phyloP scores from a whole-genome alignment of 2,329 filamentous ascomycete genomes.

The Byssothecium circinans region DNA sequence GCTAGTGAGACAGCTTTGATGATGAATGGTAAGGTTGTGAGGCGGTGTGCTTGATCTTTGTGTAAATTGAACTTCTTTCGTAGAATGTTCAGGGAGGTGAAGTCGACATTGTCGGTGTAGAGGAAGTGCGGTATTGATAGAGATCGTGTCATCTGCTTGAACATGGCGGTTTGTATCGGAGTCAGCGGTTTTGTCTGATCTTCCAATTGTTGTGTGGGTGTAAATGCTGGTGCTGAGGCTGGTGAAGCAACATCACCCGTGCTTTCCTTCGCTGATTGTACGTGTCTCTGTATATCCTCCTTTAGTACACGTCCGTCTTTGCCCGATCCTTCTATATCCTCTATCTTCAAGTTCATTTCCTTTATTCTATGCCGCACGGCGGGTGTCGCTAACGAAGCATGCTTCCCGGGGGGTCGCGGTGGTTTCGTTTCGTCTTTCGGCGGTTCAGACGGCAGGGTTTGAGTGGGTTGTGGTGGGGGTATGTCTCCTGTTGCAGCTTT shows the following conservation, averaged over 20 bases:
- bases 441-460: constrained; percentile 23
- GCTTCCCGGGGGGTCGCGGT: constrained; percentile 57
- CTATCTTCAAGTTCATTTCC: constrained; percentile 75
- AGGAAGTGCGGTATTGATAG: constrained; percentile 92
- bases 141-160: constrained; percentile 94
- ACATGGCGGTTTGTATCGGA: constrained; percentile 87
- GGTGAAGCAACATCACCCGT: constrained; percentile 27
- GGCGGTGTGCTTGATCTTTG: constrained; percentile 50
- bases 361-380: constrained; percentile 88
- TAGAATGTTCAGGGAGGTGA: constrained; percentile 72
- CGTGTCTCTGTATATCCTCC: constrained; percentile 71
- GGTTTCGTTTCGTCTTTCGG: constrained; percentile 18
- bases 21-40: constrained; percentile 92
- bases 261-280: constrained; percentile 23
- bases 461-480: constrained; percentile 17
- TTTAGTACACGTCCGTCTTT: constrained; percentile 90
- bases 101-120: constrained; percentile 87
- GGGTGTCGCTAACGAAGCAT: constrained; percentile 80
- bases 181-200: constrained; percentile 74
- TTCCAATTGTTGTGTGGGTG: constrained; percentile 41
- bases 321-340: constrained; percentile 78
- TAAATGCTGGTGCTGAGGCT: constrained; percentile 35
- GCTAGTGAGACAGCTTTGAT: constrained; percentile 92
- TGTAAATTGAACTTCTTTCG: constrained; percentile 70
- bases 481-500: constrained; percentile 25